Evolutionary conservation across 805 yeast genomes (phyloP), one percentile per base, ranked within the genome.

Genomic region (Schwanniomyces yamadae): DNA sequence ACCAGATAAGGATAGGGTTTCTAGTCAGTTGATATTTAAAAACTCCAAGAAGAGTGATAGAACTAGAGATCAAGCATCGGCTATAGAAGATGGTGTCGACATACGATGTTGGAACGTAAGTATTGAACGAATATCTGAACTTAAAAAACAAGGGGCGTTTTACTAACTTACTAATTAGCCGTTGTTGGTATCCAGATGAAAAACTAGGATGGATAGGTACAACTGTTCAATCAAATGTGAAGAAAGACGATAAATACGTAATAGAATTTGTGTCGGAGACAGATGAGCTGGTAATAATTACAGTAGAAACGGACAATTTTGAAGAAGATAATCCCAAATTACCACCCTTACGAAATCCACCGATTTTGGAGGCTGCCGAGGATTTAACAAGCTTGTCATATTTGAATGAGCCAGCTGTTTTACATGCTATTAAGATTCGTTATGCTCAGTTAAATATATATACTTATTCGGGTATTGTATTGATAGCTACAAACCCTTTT

Each of bases 401-500:
- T 56, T 69, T 93, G 50, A 91, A 91, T 60, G 99, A 91, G 60
- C 98, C 99, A 1, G 95, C 97, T 1, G 96, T 91, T 32, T 73
- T 91, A 48, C 95, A 90, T 54, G 97, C 98, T 13, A 91, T 93
- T 57, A 83, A 80, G 53, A 78, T 85, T 44, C 78, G 99, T 48
- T 91, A 93, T 57, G 73, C 89, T 23, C 96, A 88, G 57, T 75
- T 91, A 50, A 86, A 83, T 57, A 91, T 91, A 41, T 91, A 91
- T 62, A 93, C 99, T 2, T 91, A 91, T 59, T 86, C 96, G 1
- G 99, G 99, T 60, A 93, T 91, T 37, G 99, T 91, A 32, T 76
- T 91, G 57, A 91, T 91, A 54, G 99, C 99, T 14, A 83, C 95
- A 2, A 91, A 91, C 59, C 99, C 99, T 8, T 91, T 91, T 62